Conservation (phyloP, 306 rosid genomes). For the Malus domestica region ASM211411v1 NC_041803.1:25729501-25730000, state of each 20-base stretch:
- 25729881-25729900: too few species aligned
- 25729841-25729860: neutral
- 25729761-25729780: neutral
- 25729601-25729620: neutral
- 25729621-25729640: neutral
- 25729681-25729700: neutral
- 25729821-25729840: neutral
- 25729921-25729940: too few species aligned
- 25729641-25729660: neutral
- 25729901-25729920: too few species aligned
- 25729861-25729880: neutral
- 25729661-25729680: neutral
- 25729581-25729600: neutral
- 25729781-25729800: neutral
- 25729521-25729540: too few species aligned
- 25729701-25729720: neutral
- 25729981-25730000: too few species aligned
- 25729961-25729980: too few species aligned
- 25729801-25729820: too few species aligned
- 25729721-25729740: neutral
- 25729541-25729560: too few species aligned
- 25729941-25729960: too few species aligned
- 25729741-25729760: neutral
- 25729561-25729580: too few species aligned
- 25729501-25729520: too few species aligned